Conservation (phyloP, 495 filamentous ascomycete species). For the Aspergillus sparsus region DNA sequence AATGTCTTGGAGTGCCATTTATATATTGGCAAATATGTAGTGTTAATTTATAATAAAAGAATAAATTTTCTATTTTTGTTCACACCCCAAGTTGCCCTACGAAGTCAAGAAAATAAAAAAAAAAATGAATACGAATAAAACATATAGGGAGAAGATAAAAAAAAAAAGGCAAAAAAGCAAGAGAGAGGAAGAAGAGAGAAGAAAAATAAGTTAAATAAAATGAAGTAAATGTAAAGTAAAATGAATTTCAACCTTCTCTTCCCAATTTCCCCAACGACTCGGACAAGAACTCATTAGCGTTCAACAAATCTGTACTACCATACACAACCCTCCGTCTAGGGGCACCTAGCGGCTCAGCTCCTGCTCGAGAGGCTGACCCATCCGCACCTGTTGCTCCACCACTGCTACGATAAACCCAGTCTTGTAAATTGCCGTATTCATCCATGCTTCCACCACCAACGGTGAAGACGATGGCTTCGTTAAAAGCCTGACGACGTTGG, state of each 20-base stretch:
- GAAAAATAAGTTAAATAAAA: neutral
- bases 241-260: constrained; percentile 51
- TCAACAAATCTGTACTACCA: constrained; percentile 92
- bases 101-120: no score
- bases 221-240: neutral
- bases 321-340: constrained; percentile 81
- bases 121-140: no score
- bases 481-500: constrained; percentile 89
- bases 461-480: constrained; percentile 94
- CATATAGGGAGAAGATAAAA: no score
- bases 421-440: constrained; percentile 96
- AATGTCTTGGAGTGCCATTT: no score
- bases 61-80: no score
- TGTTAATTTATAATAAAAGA: no score
- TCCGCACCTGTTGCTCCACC: constrained; percentile 53
- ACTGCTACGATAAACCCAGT: constrained; percentile 83
- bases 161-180: neutral
- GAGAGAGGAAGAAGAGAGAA: neutral
- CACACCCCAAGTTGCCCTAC: no score
- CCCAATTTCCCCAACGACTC: constrained; percentile 82
- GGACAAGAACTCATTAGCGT: constrained; percentile 81
- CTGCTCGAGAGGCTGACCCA: constrained; percentile 47
- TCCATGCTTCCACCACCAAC: constrained; percentile 98
- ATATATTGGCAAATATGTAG: no score
- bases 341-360: constrained; percentile 27